A percentile compares a stretch with the other conserved stretches of the same genome.
These are phyloP conservation scores for Xylariomycetidae sp. DNA, from an alignment of 2,329 filamentous ascomycete genomes.

Conservation along the genomic window DNA sequence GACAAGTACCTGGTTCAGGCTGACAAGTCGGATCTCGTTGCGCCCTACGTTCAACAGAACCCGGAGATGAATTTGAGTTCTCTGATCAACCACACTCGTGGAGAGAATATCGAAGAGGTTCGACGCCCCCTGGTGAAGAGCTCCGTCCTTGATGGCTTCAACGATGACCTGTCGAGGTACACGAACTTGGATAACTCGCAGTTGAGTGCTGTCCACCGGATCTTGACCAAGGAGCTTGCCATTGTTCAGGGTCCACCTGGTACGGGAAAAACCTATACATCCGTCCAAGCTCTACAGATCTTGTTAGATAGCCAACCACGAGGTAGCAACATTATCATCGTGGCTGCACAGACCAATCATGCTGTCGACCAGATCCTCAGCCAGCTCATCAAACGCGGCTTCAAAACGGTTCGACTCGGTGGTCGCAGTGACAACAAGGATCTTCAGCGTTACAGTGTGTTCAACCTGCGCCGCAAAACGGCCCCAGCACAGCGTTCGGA, in stretches of 20 bases:
- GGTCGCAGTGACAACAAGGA: slow-evolving; percentile 62
- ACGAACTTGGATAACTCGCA: slow-evolving; percentile 66
- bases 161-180: slow-evolving; percentile 18
- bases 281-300: slow-evolving; percentile 64
- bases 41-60: slow-evolving; percentile 27
- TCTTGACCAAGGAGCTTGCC: slow-evolving; percentile 67
- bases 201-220: slow-evolving; percentile 59
- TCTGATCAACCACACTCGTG: slow-evolving; percentile 25
- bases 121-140: slow-evolving; percentile 13
- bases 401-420: slow-evolving; percentile 58
- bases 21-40: slow-evolving; percentile 27
- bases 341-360: slow-evolving; percentile 87
- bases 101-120: slow-evolving; percentile 14
- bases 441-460: slow-evolving; percentile 64
- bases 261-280: slow-evolving; percentile 75
- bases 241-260: slow-evolving; percentile 80
- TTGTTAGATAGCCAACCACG: slow-evolving; percentile 54
- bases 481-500: slow-evolving; percentile 9
- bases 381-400: slow-evolving; percentile 49
- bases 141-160: slow-evolving; percentile 20
- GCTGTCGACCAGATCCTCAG: slow-evolving; percentile 77
- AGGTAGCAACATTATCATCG: slow-evolving; percentile 64
- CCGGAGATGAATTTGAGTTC: slow-evolving; percentile 29
- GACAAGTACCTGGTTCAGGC: slow-evolving; percentile 56
- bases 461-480: slow-evolving; percentile 45